These are phyloP conservation scores for Acephala macrosclerotiorum DNA, from an alignment of 2,329 filamentous ascomycete genomes.

Conservation along the genomic window DNA sequence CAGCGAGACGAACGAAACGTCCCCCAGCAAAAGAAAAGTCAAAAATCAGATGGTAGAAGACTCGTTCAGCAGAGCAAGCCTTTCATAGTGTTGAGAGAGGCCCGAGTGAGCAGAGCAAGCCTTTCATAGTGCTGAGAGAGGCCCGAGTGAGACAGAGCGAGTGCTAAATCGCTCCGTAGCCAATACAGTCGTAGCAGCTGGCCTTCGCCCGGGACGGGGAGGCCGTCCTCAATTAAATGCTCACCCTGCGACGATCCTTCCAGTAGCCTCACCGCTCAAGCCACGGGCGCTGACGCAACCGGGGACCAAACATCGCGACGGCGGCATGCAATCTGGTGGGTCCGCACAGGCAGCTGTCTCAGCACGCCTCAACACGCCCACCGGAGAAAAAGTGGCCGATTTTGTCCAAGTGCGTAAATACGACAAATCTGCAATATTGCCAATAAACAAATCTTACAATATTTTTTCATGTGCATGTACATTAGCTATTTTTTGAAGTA, in stretches of 20 bases:
- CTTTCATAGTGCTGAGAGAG: neutral
- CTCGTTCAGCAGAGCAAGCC: neutral
- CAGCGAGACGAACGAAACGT: neutral
- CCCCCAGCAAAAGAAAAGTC: neutral
- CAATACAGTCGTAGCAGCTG: too few relatives aligned
- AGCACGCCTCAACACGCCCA: too few relatives aligned
- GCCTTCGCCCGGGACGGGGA: neutral
- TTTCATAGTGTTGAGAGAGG: neutral
- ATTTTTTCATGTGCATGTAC: too few relatives aligned
- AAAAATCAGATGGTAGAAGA: neutral
- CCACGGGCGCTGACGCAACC: conserved; percentile 8
- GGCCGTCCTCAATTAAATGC: neutral
- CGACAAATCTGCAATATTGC: too few relatives aligned
- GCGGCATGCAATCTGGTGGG: neutral
- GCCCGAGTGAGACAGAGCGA: neutral
- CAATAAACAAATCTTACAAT: too few relatives aligned
- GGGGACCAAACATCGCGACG: neutral
- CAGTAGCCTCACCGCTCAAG: neutral
- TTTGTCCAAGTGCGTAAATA: too few relatives aligned
- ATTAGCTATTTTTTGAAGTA: too few relatives aligned
- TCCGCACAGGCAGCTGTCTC: neutral
- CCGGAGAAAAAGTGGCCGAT: too few relatives aligned
- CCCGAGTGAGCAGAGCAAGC: neutral
- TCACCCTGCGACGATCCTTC: conserved; percentile 2
- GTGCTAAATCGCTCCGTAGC: neutral